Evolutionary conservation across 768 basidiomycete genomes (phyloP).

Genomic region (Xerocomus spinulosus): DNA sequence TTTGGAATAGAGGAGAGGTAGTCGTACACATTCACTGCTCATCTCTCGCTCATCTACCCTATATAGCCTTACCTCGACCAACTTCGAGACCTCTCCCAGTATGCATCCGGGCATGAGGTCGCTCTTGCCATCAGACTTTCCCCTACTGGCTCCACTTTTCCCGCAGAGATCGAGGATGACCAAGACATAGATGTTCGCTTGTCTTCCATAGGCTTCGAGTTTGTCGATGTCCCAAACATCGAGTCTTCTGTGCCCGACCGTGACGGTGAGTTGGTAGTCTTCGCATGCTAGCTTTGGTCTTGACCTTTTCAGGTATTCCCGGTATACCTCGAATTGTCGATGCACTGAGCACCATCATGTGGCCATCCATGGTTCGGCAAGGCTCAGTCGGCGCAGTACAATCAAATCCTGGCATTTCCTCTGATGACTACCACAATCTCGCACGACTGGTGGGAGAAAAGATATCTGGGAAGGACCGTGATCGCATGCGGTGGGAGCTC

Average conservation of each 20-base stretch:
- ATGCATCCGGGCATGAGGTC: conserved; percentile 55
- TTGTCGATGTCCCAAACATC: conserved; percentile 44
- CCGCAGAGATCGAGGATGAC: conserved; percentile 40
- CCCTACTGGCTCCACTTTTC: conserved; percentile 5
- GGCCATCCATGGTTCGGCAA: conserved; percentile 64
- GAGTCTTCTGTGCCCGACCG: conserved; percentile 9
- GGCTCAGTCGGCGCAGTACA: background rate
- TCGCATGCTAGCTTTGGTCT: background rate
- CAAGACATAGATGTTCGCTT: conserved; percentile 62
- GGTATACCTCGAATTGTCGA: conserved; percentile 68
- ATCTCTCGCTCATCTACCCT: conserved; percentile 1
- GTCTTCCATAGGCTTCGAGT: conserved; percentile 72
- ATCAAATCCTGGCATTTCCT: conserved; percentile 4
- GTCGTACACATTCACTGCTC: conserved; percentile 15
- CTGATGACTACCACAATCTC: conserved; percentile 20
- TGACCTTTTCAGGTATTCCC: conserved; percentile 37
- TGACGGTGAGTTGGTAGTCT: conserved; percentile 9
- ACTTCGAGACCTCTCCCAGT: conserved; percentile 44
- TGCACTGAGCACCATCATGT: conserved; percentile 83
- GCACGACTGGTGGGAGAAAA: conserved; percentile 17
- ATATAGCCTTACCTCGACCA: conserved; percentile 56
- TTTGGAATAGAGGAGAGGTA: conserved; percentile 68
- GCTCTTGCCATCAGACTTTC: conserved; percentile 60
- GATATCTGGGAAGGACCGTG: conserved; percentile 25
- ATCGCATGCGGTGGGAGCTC: conserved; percentile 47